Conservation (phyloP, 192 early-diverging fungal species). For the Gonapodya sp. region DNA sequence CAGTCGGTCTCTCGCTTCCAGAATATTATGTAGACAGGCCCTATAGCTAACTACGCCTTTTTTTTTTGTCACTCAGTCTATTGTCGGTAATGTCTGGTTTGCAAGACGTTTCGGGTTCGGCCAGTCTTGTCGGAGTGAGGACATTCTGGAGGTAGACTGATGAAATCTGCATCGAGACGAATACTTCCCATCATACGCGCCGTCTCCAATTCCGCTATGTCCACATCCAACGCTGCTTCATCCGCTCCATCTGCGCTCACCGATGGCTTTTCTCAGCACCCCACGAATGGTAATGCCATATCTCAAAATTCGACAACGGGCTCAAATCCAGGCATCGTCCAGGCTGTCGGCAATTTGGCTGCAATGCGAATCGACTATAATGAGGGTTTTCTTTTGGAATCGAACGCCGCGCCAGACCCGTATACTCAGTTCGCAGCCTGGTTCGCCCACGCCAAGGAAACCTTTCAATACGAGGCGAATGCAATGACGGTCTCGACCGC, state of each 20-base stretch:
- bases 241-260: background rate
- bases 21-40: too few species aligned
- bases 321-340: background rate
- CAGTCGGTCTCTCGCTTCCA: too few species aligned
- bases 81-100: too few species aligned
- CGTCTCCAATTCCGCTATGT: background rate
- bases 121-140: too few species aligned
- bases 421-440: slow-evolving; percentile 33
- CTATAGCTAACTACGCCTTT: too few species aligned
- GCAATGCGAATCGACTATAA: slow-evolving; percentile 27
- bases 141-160: too few species aligned
- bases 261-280: background rate
- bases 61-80: too few species aligned
- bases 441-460: slow-evolving; percentile 26
- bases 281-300: background rate
- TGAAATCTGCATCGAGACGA: background rate
- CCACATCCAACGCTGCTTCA: background rate
- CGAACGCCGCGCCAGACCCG: slow-evolving; percentile 18
- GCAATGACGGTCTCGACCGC: slow-evolving; percentile 36
- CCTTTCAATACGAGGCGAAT: slow-evolving; percentile 30
- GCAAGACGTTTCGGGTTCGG: too few species aligned
- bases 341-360: background rate
- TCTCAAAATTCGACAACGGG: background rate
- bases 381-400: slow-evolving; percentile 16
- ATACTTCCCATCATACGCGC: background rate